Conservation (phyloP, 345 rosid genomes). For the Citrus sinensis region DVS_A1.0 CM039161.1:24552501-24553000, state of each 20-base stretch:
- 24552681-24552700: not conserved
- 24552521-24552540: not conserved
- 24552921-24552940: not conserved
- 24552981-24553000: not conserved
- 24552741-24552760: not conserved
- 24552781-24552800: not conserved
- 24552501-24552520: too few relatives aligned
- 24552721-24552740: constrained; percentile 2
- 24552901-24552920: constrained; percentile 14
- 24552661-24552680: not conserved
- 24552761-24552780: not conserved
- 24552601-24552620: not conserved
- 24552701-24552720: not conserved
- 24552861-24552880: not conserved
- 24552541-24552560: not conserved
- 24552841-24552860: too few relatives aligned
- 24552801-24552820: constrained; percentile 2
- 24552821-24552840: not conserved
- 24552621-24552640: not conserved
- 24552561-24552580: too few relatives aligned
- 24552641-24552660: not conserved
- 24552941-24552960: not conserved
- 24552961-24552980: not conserved
- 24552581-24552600: not conserved
- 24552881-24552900: not conserved